Evolutionary conservation across 176 grass and related monocot genomes (phyloP).

Genomic region (Chrysopogon serrulatus): DNA sequence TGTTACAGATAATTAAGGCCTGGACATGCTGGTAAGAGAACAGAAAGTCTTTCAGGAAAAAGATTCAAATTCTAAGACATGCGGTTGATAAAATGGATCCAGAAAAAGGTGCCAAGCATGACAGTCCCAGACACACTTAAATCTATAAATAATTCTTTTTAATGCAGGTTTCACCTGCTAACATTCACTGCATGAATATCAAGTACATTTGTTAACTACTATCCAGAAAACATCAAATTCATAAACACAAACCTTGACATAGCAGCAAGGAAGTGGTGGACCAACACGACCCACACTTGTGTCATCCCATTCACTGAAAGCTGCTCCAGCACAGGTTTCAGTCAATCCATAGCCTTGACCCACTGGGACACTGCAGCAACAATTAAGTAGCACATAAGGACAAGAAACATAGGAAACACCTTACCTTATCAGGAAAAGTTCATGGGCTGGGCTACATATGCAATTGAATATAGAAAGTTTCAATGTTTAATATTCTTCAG

Average conservation of each 20-base stretch:
- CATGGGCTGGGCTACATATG: neutral
- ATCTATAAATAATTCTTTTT: neutral
- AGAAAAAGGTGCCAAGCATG: neutral
- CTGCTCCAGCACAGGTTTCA: constrained; percentile 81
- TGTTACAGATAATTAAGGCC: neutral
- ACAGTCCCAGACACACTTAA: neutral
- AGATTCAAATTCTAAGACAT: neutral
- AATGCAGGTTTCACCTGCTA: neutral
- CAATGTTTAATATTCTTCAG: neutral
- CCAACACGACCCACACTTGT: constrained; percentile 68
- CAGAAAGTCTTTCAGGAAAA: neutral
- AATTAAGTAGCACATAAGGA: constrained; percentile 12
- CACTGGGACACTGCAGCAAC: constrained; percentile 60
- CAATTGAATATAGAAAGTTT: neutral
- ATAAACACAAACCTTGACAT: constrained; percentile 58
- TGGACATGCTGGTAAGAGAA: neutral
- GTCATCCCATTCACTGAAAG: constrained; percentile 77
- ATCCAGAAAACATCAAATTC: neutral
- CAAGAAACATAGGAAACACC: constrained; percentile 4
- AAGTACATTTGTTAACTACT: neutral
- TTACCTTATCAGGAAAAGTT: neutral
- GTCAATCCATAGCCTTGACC: constrained; percentile 96
- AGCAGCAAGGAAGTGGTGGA: constrained; percentile 81
- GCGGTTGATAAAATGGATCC: neutral
- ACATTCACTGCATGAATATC: neutral